Base-by-base conservation (phyloP, 139 green algal genomes). In the Chlorella vulgaris region DNA sequence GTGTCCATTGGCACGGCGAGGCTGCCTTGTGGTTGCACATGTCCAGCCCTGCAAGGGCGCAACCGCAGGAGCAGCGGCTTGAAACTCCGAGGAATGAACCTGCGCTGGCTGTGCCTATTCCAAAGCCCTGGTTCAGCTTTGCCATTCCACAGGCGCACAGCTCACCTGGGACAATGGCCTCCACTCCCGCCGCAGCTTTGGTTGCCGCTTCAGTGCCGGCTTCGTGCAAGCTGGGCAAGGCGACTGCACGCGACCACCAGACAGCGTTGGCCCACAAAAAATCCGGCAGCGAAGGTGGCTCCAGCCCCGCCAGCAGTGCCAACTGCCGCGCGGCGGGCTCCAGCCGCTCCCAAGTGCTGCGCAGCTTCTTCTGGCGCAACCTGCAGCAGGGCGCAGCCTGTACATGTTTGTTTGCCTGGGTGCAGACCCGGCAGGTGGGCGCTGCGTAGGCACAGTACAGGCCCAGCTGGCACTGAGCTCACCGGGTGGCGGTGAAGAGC, bases 1-100 rank as follows among this genome's bases (percentile, higher is more conserved):
- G 53, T 1, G 80, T 89, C 90, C 90, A 96, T 70, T 88, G 89
- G 81, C 80, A 88, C 39, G 84, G 55, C 3, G 92, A 77, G 39
- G 13, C 26, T 2, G 47, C 28, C 0, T 13, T 69, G 84, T 98
- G 94, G 86, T 98, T 98, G 77, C 83, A 90, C 78, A 98, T 96
- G 86, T 98, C 94, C 60, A 97, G 85, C 1, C 94, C 94, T 79
- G 67, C 39, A 58, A n/a, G 40, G 3, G 19, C 18, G 43, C 10
- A 40, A n/a, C n/a, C n/a, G 26, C 33, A 28, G 63, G 31, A 43
- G 31, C 35, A 29, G 10, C 24, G 29, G 39, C 24, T 71, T 4
- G 3, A 7, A 24, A 3, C 33, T 38, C 28, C 4, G 24, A n/a
- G 4, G 4, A 35, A 28, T n/a, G 19, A 29, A 29, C 24, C 22